phyloP scores from a whole-genome alignment of 345 rosid genomes.

The Mercurialis annua region DNA sequence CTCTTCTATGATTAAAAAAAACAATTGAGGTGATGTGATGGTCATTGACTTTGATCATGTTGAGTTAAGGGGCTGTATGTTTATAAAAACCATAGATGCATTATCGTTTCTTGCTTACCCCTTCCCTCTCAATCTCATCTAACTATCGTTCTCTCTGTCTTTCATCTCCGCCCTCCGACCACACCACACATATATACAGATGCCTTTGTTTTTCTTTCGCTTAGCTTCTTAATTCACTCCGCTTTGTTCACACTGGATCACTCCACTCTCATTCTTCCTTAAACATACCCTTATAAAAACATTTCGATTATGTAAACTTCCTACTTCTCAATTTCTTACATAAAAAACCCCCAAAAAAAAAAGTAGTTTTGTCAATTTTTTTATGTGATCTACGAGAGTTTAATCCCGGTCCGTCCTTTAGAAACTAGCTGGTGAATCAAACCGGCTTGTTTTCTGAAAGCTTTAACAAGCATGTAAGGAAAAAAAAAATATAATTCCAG shows the following conservation, averaged over 20 bases:
- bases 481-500: constrained; percentile 1
- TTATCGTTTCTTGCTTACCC: neutral
- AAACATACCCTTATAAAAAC: constrained; percentile 24
- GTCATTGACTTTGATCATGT: constrained; percentile 35
- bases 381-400: constrained; percentile 19
- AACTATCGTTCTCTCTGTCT: neutral
- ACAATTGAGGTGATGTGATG: constrained; percentile 18
- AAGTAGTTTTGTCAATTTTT: neutral
- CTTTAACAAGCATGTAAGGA: constrained; percentile 49
- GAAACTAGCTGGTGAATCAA: constrained; percentile 16
- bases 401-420: neutral
- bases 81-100: constrained; percentile 1
- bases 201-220: neutral
- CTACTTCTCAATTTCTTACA: neutral
- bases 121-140: neutral
- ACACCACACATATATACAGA: neutral
- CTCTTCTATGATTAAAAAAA: too few species aligned
- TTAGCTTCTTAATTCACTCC: neutral
- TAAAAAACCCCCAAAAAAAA: constrained; percentile 5
- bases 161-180: neutral
- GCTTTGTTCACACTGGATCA: constrained; percentile 24
- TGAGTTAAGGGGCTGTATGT: neutral
- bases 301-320: constrained; percentile 27
- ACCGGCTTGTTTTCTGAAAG: constrained; percentile 54
- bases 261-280: constrained; percentile 21